Base-by-base conservation (phyloP, 306 rosid genomes). In the Vigna angularis region DNA sequence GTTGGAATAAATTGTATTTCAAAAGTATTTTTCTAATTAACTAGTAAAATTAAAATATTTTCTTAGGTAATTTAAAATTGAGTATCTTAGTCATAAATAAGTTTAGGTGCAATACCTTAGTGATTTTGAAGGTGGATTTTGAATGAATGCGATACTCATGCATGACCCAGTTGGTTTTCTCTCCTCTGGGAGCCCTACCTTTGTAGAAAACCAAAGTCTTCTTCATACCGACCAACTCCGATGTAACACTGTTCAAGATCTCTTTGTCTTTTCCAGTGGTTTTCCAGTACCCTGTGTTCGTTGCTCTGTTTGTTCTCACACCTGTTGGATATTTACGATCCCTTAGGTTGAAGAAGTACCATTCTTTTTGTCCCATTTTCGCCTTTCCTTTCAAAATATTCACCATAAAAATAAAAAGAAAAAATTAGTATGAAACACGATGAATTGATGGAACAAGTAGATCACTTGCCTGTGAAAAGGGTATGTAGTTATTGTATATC, bases 251-350 rank as follows among this genome's bases (percentile, higher is more conserved):
- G 67, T 72, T 61, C 32, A 70, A 24, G 7, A 94, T 94, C 66
- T 94, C 97, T 9, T 93, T 81, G 77, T 94, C 98, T 73, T 94
- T 94, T 0, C 98, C 97, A 0, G 98, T 94, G 15, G 98, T 95
- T 49, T 94, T 94, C 98, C 98, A 94, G 83, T 94, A 94, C 4
- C 98, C 98, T 0, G 95, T 92, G 42, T 94, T 93, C 0, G 98
- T 94, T 3, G 98, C 98, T 50, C 97, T 24, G 78, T 94, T 94
- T 0, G 98, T 94, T 4, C 98, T 72, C 3, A 93, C 84, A 13
- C 98, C 98, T 0, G 98, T 93, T 1, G 97, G 98, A 56, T 92
- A 94, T 70, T 94, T 94, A 2, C 98, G 68, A 72, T 94, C 98
- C 1, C 97, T 81, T 0, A 87, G 51, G 74, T 91, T 94, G 81